Percentiles rank a stretch among this genome's conserved stretches.
phyloP scores from a whole-genome alignment of 2,329 filamentous ascomycete genomes.

The Chaetomiaceae sp. region DNA sequence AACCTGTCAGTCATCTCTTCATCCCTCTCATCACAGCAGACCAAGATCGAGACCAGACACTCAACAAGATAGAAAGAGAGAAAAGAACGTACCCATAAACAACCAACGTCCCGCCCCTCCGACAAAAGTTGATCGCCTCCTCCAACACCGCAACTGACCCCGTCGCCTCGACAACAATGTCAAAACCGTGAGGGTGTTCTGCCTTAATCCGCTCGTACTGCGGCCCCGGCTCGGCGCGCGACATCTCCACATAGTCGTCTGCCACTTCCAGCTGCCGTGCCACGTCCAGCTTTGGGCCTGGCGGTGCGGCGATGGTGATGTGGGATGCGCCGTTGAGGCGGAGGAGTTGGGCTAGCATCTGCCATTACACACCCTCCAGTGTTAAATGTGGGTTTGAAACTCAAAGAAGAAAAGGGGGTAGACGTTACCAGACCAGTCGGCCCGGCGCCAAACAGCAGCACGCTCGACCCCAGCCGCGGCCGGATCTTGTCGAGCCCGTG shows the following conservation, averaged over 20 bases:
- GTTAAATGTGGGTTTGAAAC: no score
- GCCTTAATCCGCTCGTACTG: constrained; percentile 60
- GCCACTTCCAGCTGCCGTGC: constrained; percentile 54
- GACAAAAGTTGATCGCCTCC: constrained; percentile 66
- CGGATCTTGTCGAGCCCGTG: constrained; percentile 66
- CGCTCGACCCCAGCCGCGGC: constrained; percentile 60
- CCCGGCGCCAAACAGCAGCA: constrained; percentile 51
- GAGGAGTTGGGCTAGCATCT: constrained; percentile 58
- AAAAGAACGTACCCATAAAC: constrained; percentile 51
- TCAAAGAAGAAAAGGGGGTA: neutral
- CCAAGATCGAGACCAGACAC: neutral
- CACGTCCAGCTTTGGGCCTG: constrained; percentile 66
- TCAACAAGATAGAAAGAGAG: neutral
- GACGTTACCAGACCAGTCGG: constrained; percentile 46
- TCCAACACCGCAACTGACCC: constrained; percentile 66
- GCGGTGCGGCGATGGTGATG: constrained; percentile 64
- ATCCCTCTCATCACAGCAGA: neutral
- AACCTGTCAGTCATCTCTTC: neutral
- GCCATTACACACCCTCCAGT: no score
- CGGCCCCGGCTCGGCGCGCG: constrained; percentile 48
- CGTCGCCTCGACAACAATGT: constrained; percentile 67
- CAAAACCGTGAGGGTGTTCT: constrained; percentile 67
- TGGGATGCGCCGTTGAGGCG: constrained; percentile 63
- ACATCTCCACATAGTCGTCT: constrained; percentile 52
- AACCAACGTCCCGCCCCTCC: constrained; percentile 65